Evolutionary conservation across 2,329 filamentous ascomycete genomes (phyloP), one percentile per base, ranked within the genome.

Genomic region (Paraphoma chrysanthemicola): DNA sequence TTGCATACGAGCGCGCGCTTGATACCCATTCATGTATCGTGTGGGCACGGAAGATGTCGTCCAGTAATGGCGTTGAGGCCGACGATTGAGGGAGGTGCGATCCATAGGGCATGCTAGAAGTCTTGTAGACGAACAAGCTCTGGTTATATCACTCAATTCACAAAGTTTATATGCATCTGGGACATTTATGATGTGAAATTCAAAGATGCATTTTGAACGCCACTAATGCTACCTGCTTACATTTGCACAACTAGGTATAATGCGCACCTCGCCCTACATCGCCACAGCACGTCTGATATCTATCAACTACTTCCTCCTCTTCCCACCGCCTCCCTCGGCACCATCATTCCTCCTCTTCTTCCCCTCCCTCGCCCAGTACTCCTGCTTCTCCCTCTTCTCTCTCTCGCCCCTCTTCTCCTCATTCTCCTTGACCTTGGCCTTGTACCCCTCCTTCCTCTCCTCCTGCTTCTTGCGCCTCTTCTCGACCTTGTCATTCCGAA

Each of bases 311-410:
- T 62, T 74, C 56, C 68, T 67, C 59, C 69, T 66, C 60, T 74
- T 75, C 4, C 64, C 61, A 4, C 70, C 80, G 4, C 53, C 66
- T 1, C 57, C 80, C 78, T 79, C 82, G 16, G 53, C 85, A 56
- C 78, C 84, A 17, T 80, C 83, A 33, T 82, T 82, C 76, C 85
- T 87, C 66, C 89, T 82, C 81, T 91, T 92, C 81, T 90, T 91
- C 9, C 95, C 95, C 79, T 99, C 96, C 69, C 88, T 88, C 69
- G 88, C 84, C 95, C 95, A 99, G 74, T 88, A 99, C 68, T 97
- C 93, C 76, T 96, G 90, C 74, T 88, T 90, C 81, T 99, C 94
- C 69, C 88, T 87, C 86, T 93, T 96, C 83, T 98, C 93, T 50
- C 93, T 83, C 58, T 89, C 91, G 55, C 85, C 86, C 80, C 92